Conservation (phyloP, 2,329 filamentous ascomycete genomes). For the Intubia oerlemansii region DNA sequence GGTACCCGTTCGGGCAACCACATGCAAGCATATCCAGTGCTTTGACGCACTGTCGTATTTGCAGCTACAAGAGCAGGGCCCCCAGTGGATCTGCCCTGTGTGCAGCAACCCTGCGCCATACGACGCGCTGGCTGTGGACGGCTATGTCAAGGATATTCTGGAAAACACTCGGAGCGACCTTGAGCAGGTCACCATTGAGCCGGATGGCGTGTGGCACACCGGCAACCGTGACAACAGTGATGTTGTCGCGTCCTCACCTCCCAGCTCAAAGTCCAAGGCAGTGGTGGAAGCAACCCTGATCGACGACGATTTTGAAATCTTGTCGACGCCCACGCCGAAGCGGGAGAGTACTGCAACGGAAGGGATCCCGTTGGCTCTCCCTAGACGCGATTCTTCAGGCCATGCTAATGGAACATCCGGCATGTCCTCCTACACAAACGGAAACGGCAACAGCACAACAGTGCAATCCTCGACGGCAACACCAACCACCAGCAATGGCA, state of each 20-base stretch:
- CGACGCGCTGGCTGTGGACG: constrained; percentile 67
- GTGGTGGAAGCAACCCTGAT: too few relatives aligned
- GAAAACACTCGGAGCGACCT: constrained; percentile 44
- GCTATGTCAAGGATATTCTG: constrained; percentile 81
- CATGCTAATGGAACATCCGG: too few relatives aligned
- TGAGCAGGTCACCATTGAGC: constrained; percentile 80
- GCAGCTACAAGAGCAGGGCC: constrained; percentile 85
- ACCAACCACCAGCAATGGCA: constrained; percentile 14
- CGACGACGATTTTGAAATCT: constrained; percentile 4
- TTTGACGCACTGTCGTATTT: constrained; percentile 88
- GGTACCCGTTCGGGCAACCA: constrained; percentile 55
- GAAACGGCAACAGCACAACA: too few relatives aligned
- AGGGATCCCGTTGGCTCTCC: too few relatives aligned
- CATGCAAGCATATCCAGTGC: constrained; percentile 80
- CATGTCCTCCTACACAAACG: too few relatives aligned
- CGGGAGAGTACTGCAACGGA: too few relatives aligned
- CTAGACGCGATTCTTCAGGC: too few relatives aligned
- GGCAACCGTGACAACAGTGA: constrained; percentile 10
- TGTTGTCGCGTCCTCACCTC: constrained; percentile 1
- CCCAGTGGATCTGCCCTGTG: constrained; percentile 89
- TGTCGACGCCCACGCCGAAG: constrained; percentile 1
- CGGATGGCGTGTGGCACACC: constrained; percentile 53
- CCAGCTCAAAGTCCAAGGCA: neutral
- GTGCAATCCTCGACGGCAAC: neutral
- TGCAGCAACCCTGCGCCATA: constrained; percentile 72